Percentiles rank a stretch among this genome's conserved stretches.
Conservation (phyloP, 1,284 basidiomycete genomes). For the Macrocystidia cucumis region DNA sequence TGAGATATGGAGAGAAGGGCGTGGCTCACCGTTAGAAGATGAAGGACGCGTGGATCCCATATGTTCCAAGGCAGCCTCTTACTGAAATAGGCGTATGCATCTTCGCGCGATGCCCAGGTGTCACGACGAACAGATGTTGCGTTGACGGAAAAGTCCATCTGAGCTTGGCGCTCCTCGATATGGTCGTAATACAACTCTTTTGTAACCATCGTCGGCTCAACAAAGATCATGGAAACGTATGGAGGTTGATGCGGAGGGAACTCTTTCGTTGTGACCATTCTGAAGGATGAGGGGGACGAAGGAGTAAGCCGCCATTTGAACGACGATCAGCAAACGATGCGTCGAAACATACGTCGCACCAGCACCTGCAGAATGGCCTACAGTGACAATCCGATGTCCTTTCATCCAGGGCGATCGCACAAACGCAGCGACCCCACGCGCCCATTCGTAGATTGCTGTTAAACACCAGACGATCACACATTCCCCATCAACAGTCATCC, state of each 20-base stretch:
- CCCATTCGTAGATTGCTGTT: slow-evolving; percentile 35
- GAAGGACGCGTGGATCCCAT: slow-evolving; percentile 30
- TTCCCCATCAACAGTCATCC: background rate
- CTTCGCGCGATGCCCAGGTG: slow-evolving; percentile 25
- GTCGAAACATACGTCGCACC: slow-evolving; percentile 28
- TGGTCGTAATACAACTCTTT: slow-evolving; percentile 24
- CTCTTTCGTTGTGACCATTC: slow-evolving; percentile 23
- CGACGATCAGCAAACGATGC: background rate
- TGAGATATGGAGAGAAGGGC: background rate
- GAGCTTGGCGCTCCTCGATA: slow-evolving; percentile 24
- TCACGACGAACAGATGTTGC: slow-evolving; percentile 27
- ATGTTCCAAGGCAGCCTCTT: slow-evolving; percentile 32
- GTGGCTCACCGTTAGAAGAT: slow-evolving; percentile 23
- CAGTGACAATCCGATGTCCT: slow-evolving; percentile 27
- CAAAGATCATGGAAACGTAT: slow-evolving; percentile 26
- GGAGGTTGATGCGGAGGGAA: slow-evolving; percentile 18
- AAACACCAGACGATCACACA: background rate
- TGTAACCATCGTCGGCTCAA: slow-evolving; percentile 34
- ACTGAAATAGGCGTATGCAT: slow-evolving; percentile 28
- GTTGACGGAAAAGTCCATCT: slow-evolving; percentile 26
- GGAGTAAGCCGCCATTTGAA: too few species aligned
- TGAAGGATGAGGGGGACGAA: too few species aligned
- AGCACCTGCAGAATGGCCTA: slow-evolving; percentile 39
- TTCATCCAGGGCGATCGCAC: slow-evolving; percentile 23
- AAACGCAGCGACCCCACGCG: slow-evolving; percentile 26